Conservation (phyloP, 805 yeast genomes). For the Metschnikowia kofuensis region DNA sequence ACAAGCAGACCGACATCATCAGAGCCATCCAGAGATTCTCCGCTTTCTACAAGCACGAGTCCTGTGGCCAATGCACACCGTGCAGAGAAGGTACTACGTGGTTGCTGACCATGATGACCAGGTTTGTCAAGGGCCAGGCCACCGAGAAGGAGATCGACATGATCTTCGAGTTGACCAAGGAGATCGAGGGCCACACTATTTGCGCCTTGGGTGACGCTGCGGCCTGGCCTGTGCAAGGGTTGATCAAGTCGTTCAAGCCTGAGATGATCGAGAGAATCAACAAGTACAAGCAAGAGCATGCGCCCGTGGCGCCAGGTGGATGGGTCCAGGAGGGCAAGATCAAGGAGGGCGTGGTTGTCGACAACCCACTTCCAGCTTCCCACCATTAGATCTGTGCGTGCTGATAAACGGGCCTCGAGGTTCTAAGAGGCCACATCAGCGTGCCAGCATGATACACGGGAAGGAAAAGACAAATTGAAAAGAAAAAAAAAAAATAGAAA, state of each 20-base stretch:
- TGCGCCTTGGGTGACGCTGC: slow-evolving; percentile 94
- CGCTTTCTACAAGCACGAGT: slow-evolving; percentile 85
- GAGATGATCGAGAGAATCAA: slow-evolving; percentile 73
- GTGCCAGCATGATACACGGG: neutral
- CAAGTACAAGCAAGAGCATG: slow-evolving; percentile 52
- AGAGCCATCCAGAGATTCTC: slow-evolving; percentile 84
- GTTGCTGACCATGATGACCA: slow-evolving; percentile 79
- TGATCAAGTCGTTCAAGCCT: slow-evolving; percentile 81
- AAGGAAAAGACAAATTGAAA: no score
- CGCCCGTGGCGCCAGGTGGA: slow-evolving; percentile 64
- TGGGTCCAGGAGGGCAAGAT: slow-evolving; percentile 66
- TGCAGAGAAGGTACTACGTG: slow-evolving; percentile 93
- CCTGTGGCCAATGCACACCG: slow-evolving; percentile 94
- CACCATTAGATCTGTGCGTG: slow-evolving; percentile 23
- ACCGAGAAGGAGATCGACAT: slow-evolving; percentile 76
- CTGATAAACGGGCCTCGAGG: neutral
- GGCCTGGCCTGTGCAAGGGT: slow-evolving; percentile 91
- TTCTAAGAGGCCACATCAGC: neutral
- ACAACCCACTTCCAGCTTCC: slow-evolving; percentile 51
- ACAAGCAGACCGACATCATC: slow-evolving; percentile 79
- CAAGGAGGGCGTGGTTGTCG: slow-evolving; percentile 60
- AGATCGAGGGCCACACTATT: slow-evolving; percentile 87
- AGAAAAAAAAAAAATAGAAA: no score
- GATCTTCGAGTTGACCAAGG: slow-evolving; percentile 80
- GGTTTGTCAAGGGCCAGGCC: slow-evolving; percentile 78